Evolutionary conservation across 176 grass and related monocot species (phyloP).

Genomic region (Lolium rigidum): DNA sequence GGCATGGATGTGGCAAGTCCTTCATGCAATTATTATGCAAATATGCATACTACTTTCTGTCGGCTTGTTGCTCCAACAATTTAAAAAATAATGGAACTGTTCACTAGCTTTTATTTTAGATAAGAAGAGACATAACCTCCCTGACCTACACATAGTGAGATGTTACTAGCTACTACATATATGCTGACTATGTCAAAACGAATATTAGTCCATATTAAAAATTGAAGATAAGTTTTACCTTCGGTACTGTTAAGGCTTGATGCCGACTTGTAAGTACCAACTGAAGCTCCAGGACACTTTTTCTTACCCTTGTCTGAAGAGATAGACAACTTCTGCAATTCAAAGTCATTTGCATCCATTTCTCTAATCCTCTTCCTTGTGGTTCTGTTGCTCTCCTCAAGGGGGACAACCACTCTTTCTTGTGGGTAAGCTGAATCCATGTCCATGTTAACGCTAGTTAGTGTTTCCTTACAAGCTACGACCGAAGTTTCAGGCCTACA

Average conservation of each 20-base stretch:
- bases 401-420: constrained; percentile 13
- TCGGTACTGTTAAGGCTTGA: constrained; percentile 1
- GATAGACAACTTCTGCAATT: constrained; percentile 22
- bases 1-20: background rate
- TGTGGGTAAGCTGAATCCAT: background rate
- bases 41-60: constrained; percentile 2
- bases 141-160: background rate
- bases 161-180: background rate
- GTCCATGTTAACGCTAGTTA: background rate
- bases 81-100: constrained; percentile 18
- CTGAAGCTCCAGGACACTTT: background rate
- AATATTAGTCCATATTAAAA: background rate
- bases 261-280: constrained; percentile 32
- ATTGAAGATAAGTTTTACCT: constrained; percentile 35
- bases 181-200: constrained; percentile 31
- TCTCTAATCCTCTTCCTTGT: constrained; percentile 40
- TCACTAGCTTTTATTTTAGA: background rate
- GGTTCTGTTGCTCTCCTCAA: background rate
- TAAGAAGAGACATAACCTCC: background rate
- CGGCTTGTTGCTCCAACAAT: background rate
- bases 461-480: constrained; percentile 9
- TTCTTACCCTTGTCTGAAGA: constrained; percentile 22
- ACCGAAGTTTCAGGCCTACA: background rate
- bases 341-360: background rate
- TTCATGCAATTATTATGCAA: constrained; percentile 28